Evolutionary conservation across 805 yeast species (phyloP).

Genomic region (Metschnikowia sp.): DNA sequence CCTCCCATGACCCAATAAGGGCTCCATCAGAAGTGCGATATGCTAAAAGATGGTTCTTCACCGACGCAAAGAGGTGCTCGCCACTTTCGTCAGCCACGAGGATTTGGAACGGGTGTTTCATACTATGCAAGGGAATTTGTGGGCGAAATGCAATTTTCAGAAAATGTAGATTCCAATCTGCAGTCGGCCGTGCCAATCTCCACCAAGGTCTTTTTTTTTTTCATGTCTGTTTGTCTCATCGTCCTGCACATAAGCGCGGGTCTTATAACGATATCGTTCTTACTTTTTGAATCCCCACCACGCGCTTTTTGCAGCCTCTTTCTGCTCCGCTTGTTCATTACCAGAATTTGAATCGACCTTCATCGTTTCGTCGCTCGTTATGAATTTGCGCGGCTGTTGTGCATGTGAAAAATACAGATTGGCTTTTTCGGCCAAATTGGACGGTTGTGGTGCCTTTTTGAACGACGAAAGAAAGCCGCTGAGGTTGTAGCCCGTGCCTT

Average conservation of each 20-base stretch:
- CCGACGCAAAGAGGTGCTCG: slow-evolving; percentile 49
- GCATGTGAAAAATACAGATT: slow-evolving; percentile 14
- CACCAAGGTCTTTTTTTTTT: slow-evolving; percentile 2
- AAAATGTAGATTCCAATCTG: background rate
- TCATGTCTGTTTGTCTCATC: slow-evolving; percentile 3
- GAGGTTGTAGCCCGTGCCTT: slow-evolving; percentile 14
- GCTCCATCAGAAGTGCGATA: slow-evolving; percentile 40
- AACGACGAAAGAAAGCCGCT: slow-evolving; percentile 14
- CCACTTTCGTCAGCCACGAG: slow-evolving; percentile 45
- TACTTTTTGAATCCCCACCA: slow-evolving; percentile 19
- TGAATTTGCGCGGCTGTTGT: slow-evolving; percentile 19
- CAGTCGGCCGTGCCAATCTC: no score
- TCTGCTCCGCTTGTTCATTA: background rate
- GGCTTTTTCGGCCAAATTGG: slow-evolving; percentile 11
- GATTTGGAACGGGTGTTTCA: slow-evolving; percentile 74
- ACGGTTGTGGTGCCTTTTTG: slow-evolving; percentile 11
- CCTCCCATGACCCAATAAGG: slow-evolving; percentile 60
- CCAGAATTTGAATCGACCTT: no score
- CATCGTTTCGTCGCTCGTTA: background rate
- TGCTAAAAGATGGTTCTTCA: slow-evolving; percentile 57
- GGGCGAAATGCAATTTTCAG: background rate
- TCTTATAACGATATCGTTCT: background rate
- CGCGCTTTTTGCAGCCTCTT: slow-evolving; percentile 5
- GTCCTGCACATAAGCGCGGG: slow-evolving; percentile 10
- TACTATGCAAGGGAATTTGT: slow-evolving; percentile 10